Conservation (phyloP, 805 yeast genomes). For the Sugiyamaella lignohabitans region DNA sequence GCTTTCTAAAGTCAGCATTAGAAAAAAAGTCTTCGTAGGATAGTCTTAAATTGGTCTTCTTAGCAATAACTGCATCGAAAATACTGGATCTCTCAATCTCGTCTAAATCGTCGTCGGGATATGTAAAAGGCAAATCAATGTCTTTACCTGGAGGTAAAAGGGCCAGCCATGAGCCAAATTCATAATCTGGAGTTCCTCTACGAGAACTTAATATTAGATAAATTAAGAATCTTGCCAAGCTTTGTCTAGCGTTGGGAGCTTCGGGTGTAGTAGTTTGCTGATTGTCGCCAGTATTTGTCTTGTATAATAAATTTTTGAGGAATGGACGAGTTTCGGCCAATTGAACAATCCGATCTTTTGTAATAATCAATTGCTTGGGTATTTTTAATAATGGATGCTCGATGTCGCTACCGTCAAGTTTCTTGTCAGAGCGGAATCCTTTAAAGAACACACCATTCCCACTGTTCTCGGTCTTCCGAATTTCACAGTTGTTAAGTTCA, state of each 20-base stretch:
- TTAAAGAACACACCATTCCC: no score
- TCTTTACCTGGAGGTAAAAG: constrained; percentile 25
- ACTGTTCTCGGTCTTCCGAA: no score
- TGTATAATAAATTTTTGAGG: constrained; percentile 6
- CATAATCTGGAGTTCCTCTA: constrained; percentile 17
- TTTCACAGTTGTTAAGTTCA: no score
- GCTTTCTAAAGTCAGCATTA: constrained; percentile 9
- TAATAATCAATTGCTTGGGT: constrained; percentile 12
- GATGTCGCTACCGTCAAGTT: no score
- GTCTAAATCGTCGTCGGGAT: constrained; percentile 25
- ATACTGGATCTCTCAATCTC: constrained; percentile 23
- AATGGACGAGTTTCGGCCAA: constrained; percentile 6
- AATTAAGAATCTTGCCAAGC: constrained; percentile 14
- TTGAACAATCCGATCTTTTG: constrained; percentile 8
- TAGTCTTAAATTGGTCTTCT: constrained; percentile 19
- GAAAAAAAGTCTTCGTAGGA: constrained; percentile 19
- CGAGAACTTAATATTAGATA: constrained; percentile 15
- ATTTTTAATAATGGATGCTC: constrained; percentile 11
- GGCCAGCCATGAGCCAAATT: constrained; percentile 20
- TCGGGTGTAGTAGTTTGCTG: constrained; percentile 5
- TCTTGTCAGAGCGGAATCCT: no score
- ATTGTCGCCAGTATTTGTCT: constrained; percentile 7
- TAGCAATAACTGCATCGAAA: constrained; percentile 24
- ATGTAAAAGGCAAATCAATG: constrained; percentile 28
- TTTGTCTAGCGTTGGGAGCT: constrained; percentile 8